These are phyloP conservation scores for Dendrocalamus latiflorus DNA, from an alignment of 202 grass and related monocot genomes.

Conservation along the genomic window DNA sequence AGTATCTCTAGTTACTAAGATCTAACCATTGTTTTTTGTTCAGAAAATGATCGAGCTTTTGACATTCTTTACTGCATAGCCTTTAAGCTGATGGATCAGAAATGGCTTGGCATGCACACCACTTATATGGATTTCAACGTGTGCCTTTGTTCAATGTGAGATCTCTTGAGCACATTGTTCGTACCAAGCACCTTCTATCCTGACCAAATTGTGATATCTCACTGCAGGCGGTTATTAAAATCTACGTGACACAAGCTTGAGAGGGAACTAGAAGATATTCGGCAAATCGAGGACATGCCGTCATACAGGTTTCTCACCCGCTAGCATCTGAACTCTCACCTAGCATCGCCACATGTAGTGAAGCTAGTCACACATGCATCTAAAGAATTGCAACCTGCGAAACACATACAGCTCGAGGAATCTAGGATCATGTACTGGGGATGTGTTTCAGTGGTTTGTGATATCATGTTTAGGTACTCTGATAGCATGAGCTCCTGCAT, in stretches of 20 bases:
- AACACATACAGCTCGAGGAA: neutral
- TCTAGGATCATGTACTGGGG: neutral
- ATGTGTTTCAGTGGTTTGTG: neutral
- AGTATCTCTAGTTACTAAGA: neutral
- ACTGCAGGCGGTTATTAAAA: constrained; percentile 81
- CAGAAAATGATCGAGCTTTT: constrained; percentile 79
- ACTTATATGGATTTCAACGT: constrained; percentile 81
- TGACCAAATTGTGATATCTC: constrained; percentile 45
- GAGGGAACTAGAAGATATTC: constrained; percentile 83
- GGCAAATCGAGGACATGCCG: constrained; percentile 77
- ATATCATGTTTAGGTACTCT: neutral
- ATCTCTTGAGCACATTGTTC: neutral
- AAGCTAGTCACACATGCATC: neutral
- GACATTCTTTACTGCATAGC: constrained; percentile 78
- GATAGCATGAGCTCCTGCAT: neutral
- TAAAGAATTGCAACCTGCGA: neutral
- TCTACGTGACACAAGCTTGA: constrained; percentile 71
- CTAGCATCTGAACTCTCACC: constrained; percentile 38
- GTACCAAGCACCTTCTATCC: constrained; percentile 11
- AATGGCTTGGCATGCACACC: constrained; percentile 69
- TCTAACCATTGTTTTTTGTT: constrained; percentile 20
- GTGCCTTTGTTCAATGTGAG: constrained; percentile 16
- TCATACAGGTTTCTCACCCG: constrained; percentile 65
- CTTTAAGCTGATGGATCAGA: constrained; percentile 71
- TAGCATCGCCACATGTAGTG: constrained; percentile 17